Evolutionary conservation across 495 filamentous ascomycete genomes (phyloP), one percentile per base, ranked within the genome.

Genomic region (Podospora conica): DNA sequence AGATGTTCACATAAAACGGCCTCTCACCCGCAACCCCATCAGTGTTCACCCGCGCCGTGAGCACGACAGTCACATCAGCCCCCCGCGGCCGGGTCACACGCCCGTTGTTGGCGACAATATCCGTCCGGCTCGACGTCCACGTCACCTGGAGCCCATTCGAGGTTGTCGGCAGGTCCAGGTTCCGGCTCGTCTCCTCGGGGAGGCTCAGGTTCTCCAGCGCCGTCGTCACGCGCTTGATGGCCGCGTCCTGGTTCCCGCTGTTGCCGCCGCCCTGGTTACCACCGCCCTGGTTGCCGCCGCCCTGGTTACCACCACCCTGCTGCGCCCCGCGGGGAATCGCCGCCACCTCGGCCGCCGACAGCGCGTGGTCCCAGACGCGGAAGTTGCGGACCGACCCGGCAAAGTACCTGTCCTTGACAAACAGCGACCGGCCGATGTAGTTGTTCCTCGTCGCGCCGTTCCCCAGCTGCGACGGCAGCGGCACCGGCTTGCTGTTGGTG

Each of bases 311-410:
- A 1, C 48, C 28, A 48, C n/a, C n/a, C 20, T 27, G 63, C 60
- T 67, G 59, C 15, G 60, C 29, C 18, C 24, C 24, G 2, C 33
- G n/a, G 15, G 63, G 29, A 8, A 66, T n/a, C 8, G 31, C 56
- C 27, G 61, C 66, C 9, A 66, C 53, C 21, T 68, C 67, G 21
- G 18, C 23, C 24, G 67, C 48, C 3, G 63, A 62, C 12, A 68
- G 63, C 20, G 58, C 67, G 2, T 60, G 58, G 28, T 68, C 67
- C 27, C 53, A 68, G 22, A 68, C 9, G 15, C 67, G 25, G 12
- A 68, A 68, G 53, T 68, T 65, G 3, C 67, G 63, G 7, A 68
- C 67, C 27, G 67, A 68, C 48, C 63, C 67, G 12, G 67, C 57
- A 23, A 68, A 63, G 55, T 68, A 68, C 28, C 53, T 54, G 25